These are phyloP conservation scores for Gonapodya sp. DNA, from an alignment of 192 early-diverging fungal genomes.

Conservation along the genomic window DNA sequence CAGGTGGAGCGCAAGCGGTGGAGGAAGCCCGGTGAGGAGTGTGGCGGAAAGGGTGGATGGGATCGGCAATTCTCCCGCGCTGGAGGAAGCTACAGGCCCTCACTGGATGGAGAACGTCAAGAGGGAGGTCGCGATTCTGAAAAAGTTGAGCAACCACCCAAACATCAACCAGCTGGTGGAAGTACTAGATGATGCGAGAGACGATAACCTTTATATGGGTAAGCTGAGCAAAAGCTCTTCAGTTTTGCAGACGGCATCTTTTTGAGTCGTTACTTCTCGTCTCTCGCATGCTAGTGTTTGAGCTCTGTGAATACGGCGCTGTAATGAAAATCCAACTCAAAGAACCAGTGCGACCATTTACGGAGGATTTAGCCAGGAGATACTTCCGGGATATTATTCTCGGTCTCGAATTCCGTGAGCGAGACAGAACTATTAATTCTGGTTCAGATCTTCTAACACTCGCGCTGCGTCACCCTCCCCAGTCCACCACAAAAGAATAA, in stretches of 20 bases:
- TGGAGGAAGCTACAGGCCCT: neutral
- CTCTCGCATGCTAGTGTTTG: constrained; percentile 37
- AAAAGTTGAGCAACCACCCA: constrained; percentile 47
- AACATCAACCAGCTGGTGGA: constrained; percentile 50
- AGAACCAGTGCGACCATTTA: constrained; percentile 28
- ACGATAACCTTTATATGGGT: constrained; percentile 57
- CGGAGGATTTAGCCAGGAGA: constrained; percentile 35
- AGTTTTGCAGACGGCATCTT: constrained; percentile 10
- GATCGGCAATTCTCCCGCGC: too few species aligned
- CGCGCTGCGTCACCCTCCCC: neutral
- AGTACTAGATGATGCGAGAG: constrained; percentile 44
- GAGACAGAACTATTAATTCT: neutral
- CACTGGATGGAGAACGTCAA: constrained; percentile 20
- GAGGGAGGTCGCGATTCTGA: constrained; percentile 47
- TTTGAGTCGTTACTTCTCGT: constrained; percentile 9
- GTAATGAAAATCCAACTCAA: constrained; percentile 37
- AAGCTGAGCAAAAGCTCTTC: neutral
- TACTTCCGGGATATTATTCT: constrained; percentile 50
- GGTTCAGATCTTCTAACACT: neutral
- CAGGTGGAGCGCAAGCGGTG: constrained; percentile 20
- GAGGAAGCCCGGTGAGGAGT: constrained; percentile 7
- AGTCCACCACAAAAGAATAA: constrained; percentile 48
- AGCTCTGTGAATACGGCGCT: constrained; percentile 47
- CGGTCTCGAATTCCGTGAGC: constrained; percentile 49
- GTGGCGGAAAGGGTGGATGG: constrained; percentile 12